These are phyloP conservation scores for Populus ilicifolia DNA, from an alignment of 345 rosid species.

Conservation along the genomic window DNA sequence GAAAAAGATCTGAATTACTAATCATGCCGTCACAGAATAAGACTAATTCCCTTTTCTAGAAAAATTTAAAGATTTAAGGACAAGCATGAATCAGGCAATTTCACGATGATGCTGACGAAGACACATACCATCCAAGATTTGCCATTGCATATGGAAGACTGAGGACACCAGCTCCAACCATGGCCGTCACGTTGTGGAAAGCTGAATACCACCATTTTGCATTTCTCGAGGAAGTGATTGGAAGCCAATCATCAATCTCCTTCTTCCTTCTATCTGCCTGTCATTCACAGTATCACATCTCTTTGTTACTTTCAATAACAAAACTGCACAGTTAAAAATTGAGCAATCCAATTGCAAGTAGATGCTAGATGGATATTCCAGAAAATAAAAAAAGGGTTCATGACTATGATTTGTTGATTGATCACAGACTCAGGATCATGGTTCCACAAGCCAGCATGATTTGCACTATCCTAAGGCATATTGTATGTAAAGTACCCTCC, in stretches of 20 bases:
- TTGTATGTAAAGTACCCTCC: too few relatives aligned
- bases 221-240: conserved; percentile 27
- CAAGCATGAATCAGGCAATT: neutral
- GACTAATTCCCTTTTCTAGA: neutral
- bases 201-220: conserved; percentile 33
- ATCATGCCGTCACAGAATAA: neutral
- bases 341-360: too few relatives aligned
- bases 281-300: neutral
- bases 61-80: neutral
- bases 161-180: conserved; percentile 37
- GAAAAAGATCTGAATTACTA: neutral
- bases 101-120: neutral
- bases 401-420: too few relatives aligned
- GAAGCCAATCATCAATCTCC: conserved; percentile 33
- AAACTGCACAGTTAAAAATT: neutral
- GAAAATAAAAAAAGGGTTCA: neutral
- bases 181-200: conserved; percentile 34
- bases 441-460: too few relatives aligned
- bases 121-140: conserved; percentile 25
- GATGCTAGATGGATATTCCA: too few relatives aligned
- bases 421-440: too few relatives aligned
- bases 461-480: too few relatives aligned
- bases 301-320: neutral
- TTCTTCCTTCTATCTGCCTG: conserved; percentile 22
- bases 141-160: conserved; percentile 34